phyloP scores from a whole-genome alignment of 1,284 basidiomycete genomes.

The Puccinia hordei region DNA sequence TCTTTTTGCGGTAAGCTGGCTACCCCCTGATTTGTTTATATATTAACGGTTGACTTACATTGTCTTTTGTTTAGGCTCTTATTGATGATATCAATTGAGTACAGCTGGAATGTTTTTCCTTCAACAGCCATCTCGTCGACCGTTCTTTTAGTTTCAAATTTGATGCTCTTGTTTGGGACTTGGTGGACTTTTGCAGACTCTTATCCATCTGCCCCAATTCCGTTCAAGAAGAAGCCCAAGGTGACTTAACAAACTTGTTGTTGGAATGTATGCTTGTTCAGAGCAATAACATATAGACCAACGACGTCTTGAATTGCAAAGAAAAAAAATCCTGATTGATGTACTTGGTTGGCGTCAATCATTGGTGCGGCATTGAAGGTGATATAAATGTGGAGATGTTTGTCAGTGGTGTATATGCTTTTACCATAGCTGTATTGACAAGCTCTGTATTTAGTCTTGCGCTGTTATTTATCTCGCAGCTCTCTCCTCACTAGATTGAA shows the following conservation, averaged over 20 bases:
- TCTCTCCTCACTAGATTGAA: no score
- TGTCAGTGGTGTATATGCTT: no score
- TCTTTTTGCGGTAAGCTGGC: slow-evolving; percentile 66
- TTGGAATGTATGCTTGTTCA: neutral
- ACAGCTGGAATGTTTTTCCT: slow-evolving; percentile 83
- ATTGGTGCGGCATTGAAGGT: no score
- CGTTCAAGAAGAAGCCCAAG: neutral
- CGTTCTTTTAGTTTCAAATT: slow-evolving; percentile 67
- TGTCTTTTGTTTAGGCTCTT: slow-evolving; percentile 63
- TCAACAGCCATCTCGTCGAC: slow-evolving; percentile 73
- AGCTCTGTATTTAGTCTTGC: no score
- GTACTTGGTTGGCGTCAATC: no score
- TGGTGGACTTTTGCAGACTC: neutral
- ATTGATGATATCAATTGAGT: slow-evolving; percentile 72
- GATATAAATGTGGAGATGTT: no score
- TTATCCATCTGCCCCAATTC: neutral
- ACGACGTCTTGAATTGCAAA: no score
- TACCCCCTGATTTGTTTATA: neutral
- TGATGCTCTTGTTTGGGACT: slow-evolving; percentile 66
- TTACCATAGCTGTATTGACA: no score
- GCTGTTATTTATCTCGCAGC: no score
- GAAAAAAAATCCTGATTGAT: no score
- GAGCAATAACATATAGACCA: no score
- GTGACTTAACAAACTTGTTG: neutral
- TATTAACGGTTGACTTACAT: slow-evolving; percentile 12